Conservation (phyloP, 2,329 filamentous ascomycete genomes). For the Dothistroma septosporum region DNA sequence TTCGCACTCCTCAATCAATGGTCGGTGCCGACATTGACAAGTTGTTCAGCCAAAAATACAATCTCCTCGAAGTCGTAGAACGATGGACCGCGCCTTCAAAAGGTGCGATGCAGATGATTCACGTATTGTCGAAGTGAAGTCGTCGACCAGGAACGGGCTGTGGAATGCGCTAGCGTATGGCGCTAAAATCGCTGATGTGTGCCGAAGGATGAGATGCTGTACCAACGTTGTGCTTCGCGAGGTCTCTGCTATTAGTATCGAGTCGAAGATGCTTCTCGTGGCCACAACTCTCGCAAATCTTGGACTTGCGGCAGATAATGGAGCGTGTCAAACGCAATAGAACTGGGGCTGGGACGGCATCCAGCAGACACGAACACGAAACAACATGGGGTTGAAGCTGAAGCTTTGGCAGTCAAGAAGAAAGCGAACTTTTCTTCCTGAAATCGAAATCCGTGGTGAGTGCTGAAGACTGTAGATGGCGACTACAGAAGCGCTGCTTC, state of each 20-base stretch:
- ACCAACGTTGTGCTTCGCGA: no score
- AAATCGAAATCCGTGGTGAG: background rate
- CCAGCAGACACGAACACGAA: background rate
- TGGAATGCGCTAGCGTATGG: no score
- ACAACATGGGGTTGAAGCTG: background rate
- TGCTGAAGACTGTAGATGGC: slow-evolving; percentile 2
- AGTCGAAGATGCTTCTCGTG: no score
- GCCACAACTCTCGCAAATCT: no score
- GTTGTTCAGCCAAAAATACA: background rate
- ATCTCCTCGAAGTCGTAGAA: background rate
- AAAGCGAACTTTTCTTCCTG: background rate
- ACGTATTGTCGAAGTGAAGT: background rate
- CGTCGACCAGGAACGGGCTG: background rate
- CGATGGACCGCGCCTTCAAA: background rate
- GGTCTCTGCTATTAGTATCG: no score
- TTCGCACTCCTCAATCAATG: background rate
- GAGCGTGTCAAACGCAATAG: no score
- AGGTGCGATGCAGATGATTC: background rate
- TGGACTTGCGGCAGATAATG: no score
- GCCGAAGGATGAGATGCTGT: no score
- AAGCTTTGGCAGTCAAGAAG: background rate
- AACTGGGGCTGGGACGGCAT: no score
- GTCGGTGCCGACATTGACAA: background rate
- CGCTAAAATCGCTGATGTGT: no score
- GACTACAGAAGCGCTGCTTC: slow-evolving; percentile 8